phyloP scores from a whole-genome alignment of 2,329 filamentous ascomycete species.

The Emmonsia crescens region DNA sequence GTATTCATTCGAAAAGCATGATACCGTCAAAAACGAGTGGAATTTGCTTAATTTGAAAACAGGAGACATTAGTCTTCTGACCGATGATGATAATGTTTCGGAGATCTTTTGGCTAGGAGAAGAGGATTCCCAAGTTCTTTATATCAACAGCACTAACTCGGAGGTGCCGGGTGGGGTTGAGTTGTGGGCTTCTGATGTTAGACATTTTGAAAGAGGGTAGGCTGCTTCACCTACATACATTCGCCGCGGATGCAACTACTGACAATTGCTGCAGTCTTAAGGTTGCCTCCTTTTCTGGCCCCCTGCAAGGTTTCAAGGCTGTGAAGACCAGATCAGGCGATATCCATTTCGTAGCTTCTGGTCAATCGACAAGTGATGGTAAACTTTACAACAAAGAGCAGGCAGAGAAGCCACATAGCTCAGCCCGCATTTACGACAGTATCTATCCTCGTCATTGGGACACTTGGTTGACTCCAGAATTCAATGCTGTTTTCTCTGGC shows the following conservation, averaged over 20 bases:
- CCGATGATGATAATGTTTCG: slow-evolving; percentile 51
- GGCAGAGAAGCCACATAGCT: slow-evolving; percentile 49
- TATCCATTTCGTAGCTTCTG: slow-evolving; percentile 44
- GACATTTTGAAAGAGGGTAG: slow-evolving; percentile 24
- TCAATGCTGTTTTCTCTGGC: slow-evolving; percentile 63
- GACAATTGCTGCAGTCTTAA: slow-evolving; percentile 23
- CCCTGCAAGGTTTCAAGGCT: slow-evolving; percentile 30
- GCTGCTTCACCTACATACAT: slow-evolving; percentile 3
- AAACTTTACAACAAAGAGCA: slow-evolving; percentile 55
- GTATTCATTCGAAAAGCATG: slow-evolving; percentile 70
- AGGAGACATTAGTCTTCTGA: slow-evolving; percentile 55
- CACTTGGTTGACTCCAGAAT: slow-evolving; percentile 57
- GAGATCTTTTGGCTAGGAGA: slow-evolving; percentile 70
- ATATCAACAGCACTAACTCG: slow-evolving; percentile 39
- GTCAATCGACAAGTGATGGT: slow-evolving; percentile 57
- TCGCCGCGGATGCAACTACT: neutral
- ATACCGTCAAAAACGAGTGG: slow-evolving; percentile 48
- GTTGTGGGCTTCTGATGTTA: slow-evolving; percentile 28
- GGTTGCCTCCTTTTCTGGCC: slow-evolving; percentile 27
- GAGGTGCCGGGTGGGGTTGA: slow-evolving; percentile 30
- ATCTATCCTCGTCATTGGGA: slow-evolving; percentile 81
- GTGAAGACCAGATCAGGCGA: slow-evolving; percentile 30
- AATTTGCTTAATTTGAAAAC: slow-evolving; percentile 60
- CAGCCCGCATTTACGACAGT: slow-evolving; percentile 60
- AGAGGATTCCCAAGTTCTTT: slow-evolving; percentile 49